Evolutionary conservation across 1,284 basidiomycete species (phyloP).

Genomic region (Fomitopsis pinicola): DNA sequence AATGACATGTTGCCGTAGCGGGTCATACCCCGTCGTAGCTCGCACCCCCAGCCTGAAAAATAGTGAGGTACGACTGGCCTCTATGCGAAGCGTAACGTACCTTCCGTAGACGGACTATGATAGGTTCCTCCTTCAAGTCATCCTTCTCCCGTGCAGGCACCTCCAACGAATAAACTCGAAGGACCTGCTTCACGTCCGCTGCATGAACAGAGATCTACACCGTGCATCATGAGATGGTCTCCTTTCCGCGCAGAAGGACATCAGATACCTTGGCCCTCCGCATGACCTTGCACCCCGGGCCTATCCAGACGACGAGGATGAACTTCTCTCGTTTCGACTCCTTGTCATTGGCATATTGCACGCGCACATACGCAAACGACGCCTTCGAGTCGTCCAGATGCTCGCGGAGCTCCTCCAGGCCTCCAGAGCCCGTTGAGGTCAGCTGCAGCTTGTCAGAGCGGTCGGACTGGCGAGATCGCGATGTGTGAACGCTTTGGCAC

Average conservation of each 20-base stretch:
- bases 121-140: conserved; percentile 80
- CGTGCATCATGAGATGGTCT: not conserved
- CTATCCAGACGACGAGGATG: conserved; percentile 88
- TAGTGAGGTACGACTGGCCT: conserved; percentile 4
- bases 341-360: conserved; percentile 84
- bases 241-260: not conserved
- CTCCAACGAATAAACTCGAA: conserved; percentile 82
- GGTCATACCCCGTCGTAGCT: conserved; percentile 75
- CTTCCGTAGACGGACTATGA: conserved; percentile 70
- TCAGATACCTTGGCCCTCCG: conserved; percentile 75
- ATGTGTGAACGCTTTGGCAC: not conserved
- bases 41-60: conserved; percentile 66
- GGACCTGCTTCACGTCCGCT: conserved; percentile 78
- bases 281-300: conserved; percentile 83
- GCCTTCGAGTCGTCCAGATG: conserved; percentile 71
- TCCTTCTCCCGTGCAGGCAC: conserved; percentile 77
- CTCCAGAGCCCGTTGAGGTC: conserved; percentile 74
- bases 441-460: conserved; percentile 80
- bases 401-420: conserved; percentile 74
- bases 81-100: conserved; percentile 33
- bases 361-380: conserved; percentile 79
- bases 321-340: conserved; percentile 88
- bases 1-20: not conserved
- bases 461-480: conserved; percentile 48
- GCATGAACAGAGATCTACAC: conserved; percentile 82